Evolutionary conservation across 148 eudicot species (phyloP), one percentile per base, ranked within the genome.

Genomic region (Chenopodium suecicum): DNA sequence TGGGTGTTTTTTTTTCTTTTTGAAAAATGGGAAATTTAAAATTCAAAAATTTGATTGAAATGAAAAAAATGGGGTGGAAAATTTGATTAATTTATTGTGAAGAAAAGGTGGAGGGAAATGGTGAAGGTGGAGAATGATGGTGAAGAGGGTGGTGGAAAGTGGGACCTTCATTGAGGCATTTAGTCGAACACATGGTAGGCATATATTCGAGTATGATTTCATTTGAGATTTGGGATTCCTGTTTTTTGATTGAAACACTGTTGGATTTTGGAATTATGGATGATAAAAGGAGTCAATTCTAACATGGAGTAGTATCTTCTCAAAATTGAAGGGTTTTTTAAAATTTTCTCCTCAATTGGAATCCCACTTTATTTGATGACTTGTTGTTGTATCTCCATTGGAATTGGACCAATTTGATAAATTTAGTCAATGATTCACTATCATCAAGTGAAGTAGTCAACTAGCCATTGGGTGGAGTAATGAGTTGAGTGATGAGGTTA

Each of bases 111-210:
- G 79, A 48, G 62, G 20, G 60, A 56, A 76, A 72, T 71, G 87
- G 82, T 66, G 86, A 13, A 69, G 80, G 82, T 75, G 70, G 78
- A 78, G 76, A 83, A 66, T 78, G 82, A 29, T 50, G 80, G 29
- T 52, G 74, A 12, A 52, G 56, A 27, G 29, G 81, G 79, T 52
- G 86, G 78, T 41, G 66, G 69, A 48, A 13, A 25, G 77, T 82
- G 80, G 87, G 79, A 16, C 56, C 78, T 79, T 78, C 73, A 67
- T 74, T 80, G 87, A 81, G 84, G 90, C 87, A 89, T 87, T 86
- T 85, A 27, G 78, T 77, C 85, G 79, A 88, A 79, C 84, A 86
- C 68, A 78, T 83, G 86, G 88, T 89, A 86, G 82, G 88, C 87
- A 89, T 80, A 84, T 78, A 48, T 70, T 67, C 81, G 70, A 60